Base-by-base conservation (phyloP, 345 rosid genomes). In the Moricandia moricandioides region DNA sequence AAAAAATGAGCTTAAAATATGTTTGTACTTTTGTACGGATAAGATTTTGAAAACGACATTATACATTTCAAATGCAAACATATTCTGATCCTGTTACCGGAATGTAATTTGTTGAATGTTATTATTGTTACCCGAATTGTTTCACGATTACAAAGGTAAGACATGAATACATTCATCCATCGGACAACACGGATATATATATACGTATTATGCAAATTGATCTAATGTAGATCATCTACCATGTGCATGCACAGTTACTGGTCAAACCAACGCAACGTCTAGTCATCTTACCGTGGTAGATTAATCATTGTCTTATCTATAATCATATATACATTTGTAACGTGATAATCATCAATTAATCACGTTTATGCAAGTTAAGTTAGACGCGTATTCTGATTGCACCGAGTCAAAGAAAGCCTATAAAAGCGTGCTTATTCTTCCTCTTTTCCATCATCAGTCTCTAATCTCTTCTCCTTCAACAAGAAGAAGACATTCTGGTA, bases 321-420 rank as follows among this genome's bases (percentile, higher is more conserved):
- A 70, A 39, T 56, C n/a, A 10, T 69, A 2, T 16, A 34, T 21
- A 43, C 13, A 59, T 9, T 55, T 39, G 40, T 68, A 45, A 70
- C 59, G 59, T 61, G 75, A 31, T 45, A 7, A n/a, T 47, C 51
- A 62, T 18, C 26, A 62, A 18, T 6, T 33, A 18, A 31, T 16
- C 30, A 63, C 39, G 13, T 11, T 64, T 16, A 31, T 3, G 11
- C 4, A 55, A 3, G 51, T 26, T 72, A 10, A 16, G 16, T 35
- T 16, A 57, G 6, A 55, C 66, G 66, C 52, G 67, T 58, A 0
- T 27, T 13, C 12, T 18, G 6, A 43, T 39, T 2, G 4, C 8
- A 52, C 73, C 4, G 8, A 61, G 70, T 76, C 70, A 76, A 69
- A 30, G 31, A 12, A 21, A 70, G 40, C 80, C 75, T 77, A 77